Conservation (phyloP, 345 rosid species). For the Aquilaria malaccensis region DNA sequence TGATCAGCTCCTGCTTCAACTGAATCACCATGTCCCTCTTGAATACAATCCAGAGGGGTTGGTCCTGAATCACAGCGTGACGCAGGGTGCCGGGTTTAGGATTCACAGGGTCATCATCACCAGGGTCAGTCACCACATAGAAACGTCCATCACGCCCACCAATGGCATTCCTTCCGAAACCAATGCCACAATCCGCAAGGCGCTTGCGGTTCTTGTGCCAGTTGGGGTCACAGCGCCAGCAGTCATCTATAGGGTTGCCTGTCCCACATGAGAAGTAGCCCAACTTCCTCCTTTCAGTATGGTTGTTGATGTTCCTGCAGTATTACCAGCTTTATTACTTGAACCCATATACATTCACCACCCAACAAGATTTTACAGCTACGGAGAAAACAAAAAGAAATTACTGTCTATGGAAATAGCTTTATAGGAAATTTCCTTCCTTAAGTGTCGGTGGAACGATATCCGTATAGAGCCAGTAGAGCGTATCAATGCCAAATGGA, state of each 20-base stretch:
- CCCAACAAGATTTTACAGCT: no score
- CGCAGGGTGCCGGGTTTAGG: conserved; percentile 39
- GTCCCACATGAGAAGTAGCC: conserved; percentile 16
- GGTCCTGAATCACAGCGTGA: conserved; percentile 32
- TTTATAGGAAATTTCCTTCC: no score
- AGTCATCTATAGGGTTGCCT: conserved; percentile 28
- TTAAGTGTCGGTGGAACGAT: no score
- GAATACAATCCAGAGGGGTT: conserved; percentile 38
- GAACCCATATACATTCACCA: no score
- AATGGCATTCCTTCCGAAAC: conserved; percentile 33
- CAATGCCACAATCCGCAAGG: conserved; percentile 31
- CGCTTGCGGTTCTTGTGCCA: conserved; percentile 41
- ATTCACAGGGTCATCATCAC: conserved; percentile 30
- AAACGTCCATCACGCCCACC: conserved; percentile 37
- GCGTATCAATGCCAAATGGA: no score
- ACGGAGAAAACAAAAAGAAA: no score
- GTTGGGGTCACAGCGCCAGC: conserved; percentile 40
- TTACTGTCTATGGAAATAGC: no score
- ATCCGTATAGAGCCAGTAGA: no score
- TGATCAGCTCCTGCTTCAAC: conserved; percentile 39
- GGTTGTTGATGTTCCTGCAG: conserved; percentile 21
- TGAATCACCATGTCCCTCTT: conserved; percentile 40
- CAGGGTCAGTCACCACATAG: conserved; percentile 33
- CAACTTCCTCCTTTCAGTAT: conserved; percentile 21
- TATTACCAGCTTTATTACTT: no score